A percentile compares a stretch with the other conserved stretches of the same genome.
Conservation (phyloP, 805 yeast genomes). For the Candida adriatica region DNA sequence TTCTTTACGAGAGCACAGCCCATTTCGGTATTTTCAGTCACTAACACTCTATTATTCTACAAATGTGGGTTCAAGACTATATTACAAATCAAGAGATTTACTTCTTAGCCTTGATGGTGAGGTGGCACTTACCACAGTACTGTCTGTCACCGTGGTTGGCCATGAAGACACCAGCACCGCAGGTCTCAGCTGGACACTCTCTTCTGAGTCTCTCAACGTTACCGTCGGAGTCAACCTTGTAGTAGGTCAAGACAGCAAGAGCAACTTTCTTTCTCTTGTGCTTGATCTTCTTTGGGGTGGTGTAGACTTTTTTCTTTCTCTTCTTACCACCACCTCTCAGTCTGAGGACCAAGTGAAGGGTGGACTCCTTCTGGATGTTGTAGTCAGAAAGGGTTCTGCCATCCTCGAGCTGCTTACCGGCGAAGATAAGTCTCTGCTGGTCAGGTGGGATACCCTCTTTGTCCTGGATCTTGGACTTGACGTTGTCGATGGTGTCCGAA, state of each 20-base stretch:
- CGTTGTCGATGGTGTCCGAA: constrained; percentile 95
- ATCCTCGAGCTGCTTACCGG: constrained; percentile 95
- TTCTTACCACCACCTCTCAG: constrained; percentile 99
- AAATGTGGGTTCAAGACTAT: constrained; percentile 1
- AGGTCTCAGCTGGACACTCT: constrained; percentile 87
- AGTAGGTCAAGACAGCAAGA: constrained; percentile 98
- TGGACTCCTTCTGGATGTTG: constrained; percentile 98
- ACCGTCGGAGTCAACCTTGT: constrained; percentile 98
- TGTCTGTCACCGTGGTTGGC: constrained; percentile 97
- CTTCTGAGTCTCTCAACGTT: constrained; percentile 98
- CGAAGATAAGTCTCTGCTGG: constrained; percentile 94
- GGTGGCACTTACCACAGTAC: constrained; percentile 99
- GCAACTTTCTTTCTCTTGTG: constrained; percentile 99
- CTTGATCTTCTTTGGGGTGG: constrained; percentile 99
- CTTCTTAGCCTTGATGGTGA: constrained; percentile 61
- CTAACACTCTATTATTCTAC: too few relatives aligned
- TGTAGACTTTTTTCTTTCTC: constrained; percentile 99
- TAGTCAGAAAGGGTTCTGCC: constrained; percentile 96
- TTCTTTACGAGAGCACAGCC: too few relatives aligned
- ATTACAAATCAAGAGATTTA: constrained; percentile 10
- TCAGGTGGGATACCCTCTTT: constrained; percentile 98
- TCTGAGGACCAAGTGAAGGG: constrained; percentile 92
- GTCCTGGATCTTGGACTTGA: constrained; percentile 94
- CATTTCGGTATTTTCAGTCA: too few relatives aligned
- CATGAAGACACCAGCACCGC: constrained; percentile 99